Evolutionary conservation across 2,329 filamentous ascomycete species (phyloP), one percentile per base, ranked within the genome.

Genomic region (Aspergillus unguis): DNA sequence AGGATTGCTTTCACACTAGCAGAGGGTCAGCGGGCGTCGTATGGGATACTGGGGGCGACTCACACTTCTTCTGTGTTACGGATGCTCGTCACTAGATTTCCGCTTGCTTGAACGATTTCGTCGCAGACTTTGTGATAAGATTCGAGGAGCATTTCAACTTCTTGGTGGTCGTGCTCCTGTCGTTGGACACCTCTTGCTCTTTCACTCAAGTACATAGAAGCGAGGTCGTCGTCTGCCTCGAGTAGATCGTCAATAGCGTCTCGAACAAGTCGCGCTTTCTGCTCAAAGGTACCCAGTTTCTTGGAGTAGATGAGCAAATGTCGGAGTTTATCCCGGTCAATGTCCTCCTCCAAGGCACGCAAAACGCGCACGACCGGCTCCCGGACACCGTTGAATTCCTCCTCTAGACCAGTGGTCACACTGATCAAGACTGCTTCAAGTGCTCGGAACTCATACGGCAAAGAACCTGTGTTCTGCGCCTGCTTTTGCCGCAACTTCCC

Each of bases 41-140:
- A n/a, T n/a, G 10, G 5, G 23, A 52, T 38, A 2, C n/a, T 11
- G 28, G 29, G 23, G 8, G 29, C 23, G 11, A 28, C 87, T 75
- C 80, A 95, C 90, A 99, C 95, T 75, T 99, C 94, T 73, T 99
- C 94, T 1, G 94, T 99, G 73, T 97, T 99, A 63, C 94, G 84
- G 69, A 99, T 99, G 60, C 90, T 91, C 7, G 88, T 92, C 51
- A 97, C 92, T 60, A 97, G 73, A 72, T 95, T 97, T 56, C 90
- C 88, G 11, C 91, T 90, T 57, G 95, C 89, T 72, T 99, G 92
- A 6, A 96, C 92, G 63, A 97, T 96, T 77, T 99, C 94, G 68
- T 99, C 94, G 61, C 91, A 92, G 38, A 99, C 87, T 71, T 97
- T 97, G 71, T 97, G 90, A 70, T 99, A 99, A 2, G 91, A 96